Percentiles rank a stretch among this genome's conserved stretches.
phyloP scores from a whole-genome alignment of 805 yeast genomes.

The Myxozyma mucilagina region DNA sequence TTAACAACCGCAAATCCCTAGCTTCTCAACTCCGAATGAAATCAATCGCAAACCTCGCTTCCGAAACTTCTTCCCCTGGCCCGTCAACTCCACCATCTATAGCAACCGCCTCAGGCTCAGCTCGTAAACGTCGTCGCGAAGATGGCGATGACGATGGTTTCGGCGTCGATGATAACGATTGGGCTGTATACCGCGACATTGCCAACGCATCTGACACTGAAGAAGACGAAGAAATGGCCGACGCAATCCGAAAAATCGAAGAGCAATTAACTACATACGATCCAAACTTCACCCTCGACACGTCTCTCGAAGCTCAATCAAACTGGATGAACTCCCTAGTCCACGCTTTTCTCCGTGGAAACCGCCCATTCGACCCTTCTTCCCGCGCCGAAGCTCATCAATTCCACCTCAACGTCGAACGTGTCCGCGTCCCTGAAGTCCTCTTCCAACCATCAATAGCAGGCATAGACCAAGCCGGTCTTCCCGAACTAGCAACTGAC shows the following conservation, averaged over 20 bases:
- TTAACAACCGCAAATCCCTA: slow-evolving; percentile 83
- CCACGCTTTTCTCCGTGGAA: slow-evolving; percentile 88
- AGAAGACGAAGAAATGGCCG: slow-evolving; percentile 60
- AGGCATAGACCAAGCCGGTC: slow-evolving; percentile 94
- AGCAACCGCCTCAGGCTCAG: slow-evolving; percentile 15
- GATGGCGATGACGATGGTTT: slow-evolving; percentile 92
- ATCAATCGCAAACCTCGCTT: slow-evolving; percentile 80
- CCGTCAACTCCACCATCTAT: background rate
- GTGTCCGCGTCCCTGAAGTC: slow-evolving; percentile 90
- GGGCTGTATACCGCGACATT: slow-evolving; percentile 87
- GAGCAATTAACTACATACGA: slow-evolving; percentile 76
- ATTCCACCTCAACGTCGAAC: slow-evolving; percentile 83
- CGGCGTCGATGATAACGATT: slow-evolving; percentile 94
- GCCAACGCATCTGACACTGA: slow-evolving; percentile 71
- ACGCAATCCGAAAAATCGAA: slow-evolving; percentile 52
- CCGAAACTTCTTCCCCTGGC: slow-evolving; percentile 47
- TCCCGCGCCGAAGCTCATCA: slow-evolving; percentile 86
- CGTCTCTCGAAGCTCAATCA: slow-evolving; percentile 62
- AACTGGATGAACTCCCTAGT: slow-evolving; percentile 82
- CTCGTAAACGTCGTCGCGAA: slow-evolving; percentile 20
- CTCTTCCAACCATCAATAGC: slow-evolving; percentile 90
- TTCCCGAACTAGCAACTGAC: slow-evolving; percentile 73
- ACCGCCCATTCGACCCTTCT: slow-evolving; percentile 72
- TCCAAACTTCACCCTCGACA: slow-evolving; percentile 82
- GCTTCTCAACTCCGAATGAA: slow-evolving; percentile 94